Percentiles rank a stretch among this genome's conserved stretches.
phyloP scores from a whole-genome alignment of 768 basidiomycete species.

The Lyophyllum atratum region DNA sequence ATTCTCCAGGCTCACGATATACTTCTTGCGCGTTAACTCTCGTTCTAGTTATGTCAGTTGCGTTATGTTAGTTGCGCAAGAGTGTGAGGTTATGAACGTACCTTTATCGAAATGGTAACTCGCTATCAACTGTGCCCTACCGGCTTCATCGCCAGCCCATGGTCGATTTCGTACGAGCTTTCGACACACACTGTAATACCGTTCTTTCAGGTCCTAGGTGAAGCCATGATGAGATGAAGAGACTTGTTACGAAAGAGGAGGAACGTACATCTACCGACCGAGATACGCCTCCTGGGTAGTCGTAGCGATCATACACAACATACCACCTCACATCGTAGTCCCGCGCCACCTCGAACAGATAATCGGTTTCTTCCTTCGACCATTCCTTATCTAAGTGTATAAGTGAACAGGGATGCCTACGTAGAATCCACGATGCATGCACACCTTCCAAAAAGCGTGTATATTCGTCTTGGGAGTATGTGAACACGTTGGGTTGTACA shows the following conservation, averaged over 20 bases:
- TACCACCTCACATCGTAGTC: slow-evolving; percentile 91
- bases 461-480: slow-evolving; percentile 89
- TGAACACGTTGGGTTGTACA: slow-evolving; percentile 59
- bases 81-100: slow-evolving; percentile 24
- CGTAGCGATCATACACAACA: slow-evolving; percentile 88
- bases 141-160: slow-evolving; percentile 79
- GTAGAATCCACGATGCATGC: slow-evolving; percentile 13
- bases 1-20: slow-evolving; percentile 82
- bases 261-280: slow-evolving; percentile 71
- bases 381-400: slow-evolving; percentile 76
- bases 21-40: slow-evolving; percentile 86
- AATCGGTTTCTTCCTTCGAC: slow-evolving; percentile 93
- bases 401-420: background rate
- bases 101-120: slow-evolving; percentile 90
- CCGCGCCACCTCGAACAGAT: slow-evolving; percentile 78
- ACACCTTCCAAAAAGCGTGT: slow-evolving; percentile 73
- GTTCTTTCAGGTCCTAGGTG: slow-evolving; percentile 84
- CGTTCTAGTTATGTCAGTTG: slow-evolving; percentile 61
- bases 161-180: slow-evolving; percentile 84
- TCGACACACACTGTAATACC: slow-evolving; percentile 91
- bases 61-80: background rate
- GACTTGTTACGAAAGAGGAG: background rate
- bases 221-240: slow-evolving; percentile 2
- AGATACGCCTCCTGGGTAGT: slow-evolving; percentile 54
- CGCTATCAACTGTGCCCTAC: slow-evolving; percentile 65